Evolutionary conservation across 2,329 filamentous ascomycete species (phyloP), one percentile per base, ranked within the genome.

Genomic region (Venturia carpophila): DNA sequence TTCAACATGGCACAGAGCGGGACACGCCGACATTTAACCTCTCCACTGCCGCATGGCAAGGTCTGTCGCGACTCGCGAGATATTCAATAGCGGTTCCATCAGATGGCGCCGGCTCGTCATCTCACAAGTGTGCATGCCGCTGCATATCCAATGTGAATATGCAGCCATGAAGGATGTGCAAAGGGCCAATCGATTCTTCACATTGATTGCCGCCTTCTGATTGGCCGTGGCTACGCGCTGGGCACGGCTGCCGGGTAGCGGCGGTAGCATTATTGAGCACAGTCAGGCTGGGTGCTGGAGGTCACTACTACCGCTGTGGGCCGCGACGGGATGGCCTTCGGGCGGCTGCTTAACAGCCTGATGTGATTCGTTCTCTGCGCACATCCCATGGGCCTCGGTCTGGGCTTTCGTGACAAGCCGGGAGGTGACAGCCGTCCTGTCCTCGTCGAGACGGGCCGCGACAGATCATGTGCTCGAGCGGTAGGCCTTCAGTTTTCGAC

Each of bases 21-120:
- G 27, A 58, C 30, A 21, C 30, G 52, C 30, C 17, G 37, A 58
- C 52, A 58, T 58, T 37, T 58, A 58, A 58, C 27, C 52, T 58
- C 52, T 58, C 17, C 2, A n/a, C 52, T 15, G 13, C 37, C 27
- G 30, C 52, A 15, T 37, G 17, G 37, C 52, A 37, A 58, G 19
- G 52, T 37, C n/a, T 15, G 52, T 37, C 52, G 52, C 52, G 52
- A 58, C 30, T 37, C 52, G 52, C 52, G 52, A 58, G 30, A 30
- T 37, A 37, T 58, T 37, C 52, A 58, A 58, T 58, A 58, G 52
- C 52, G 52, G 52, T 58, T 58, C 52, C 37, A 58, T 58, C 52
- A 37, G 15, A 58, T 58, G 52, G 52, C 52, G 52, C 37, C 37
- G 13, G 52, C 19, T 56, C 27, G 10, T 7, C 7, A 56, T 56